Evolutionary conservation across 306 rosid species (phyloP), one percentile per base, ranked within the genome.

Genomic region (Neltuma alba): DNA sequence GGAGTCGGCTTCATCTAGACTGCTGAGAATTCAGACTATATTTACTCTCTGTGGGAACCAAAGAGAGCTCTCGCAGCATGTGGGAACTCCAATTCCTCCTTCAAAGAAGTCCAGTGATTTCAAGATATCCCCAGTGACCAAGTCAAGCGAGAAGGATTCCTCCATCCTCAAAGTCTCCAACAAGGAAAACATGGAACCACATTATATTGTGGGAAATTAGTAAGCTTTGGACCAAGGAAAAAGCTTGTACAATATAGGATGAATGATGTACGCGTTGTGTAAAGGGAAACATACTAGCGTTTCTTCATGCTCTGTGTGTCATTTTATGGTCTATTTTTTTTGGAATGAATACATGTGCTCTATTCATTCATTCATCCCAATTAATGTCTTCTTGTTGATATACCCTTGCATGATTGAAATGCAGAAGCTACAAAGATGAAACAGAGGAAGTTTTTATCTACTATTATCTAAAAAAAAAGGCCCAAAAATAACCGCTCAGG

Each of bases 11-110:
- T 84, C 88, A 45, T 82, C 80, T 14, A 86, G 94, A 81, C 67
- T 83, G 9, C 27, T 88, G 71, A 88, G 98, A 73, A 93, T 96
- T 50, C 94, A 91, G 48, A 96, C 89, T 44, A 96, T 96, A 79
- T 96, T 96, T 76, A 88, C 99, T 55, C 94, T 96, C 21, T 96
- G 99, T 84, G 99, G 99, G 44, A 93, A 91, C 82, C 88, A 93
- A 33, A 93, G 98, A 83, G 97, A 93, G 79, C 90, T 96, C 25
- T 88, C 96, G 3, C 97, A 90, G 37, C 84, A 84, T 52, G 74
- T 81, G 67, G 75, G 78, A 79, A 82, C 88, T 47, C 92, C 92
- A 47, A 25, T 79, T 9, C 83, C 91, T 21, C 65, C 86, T 62
- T 30, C 68, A 7, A 87, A 86, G 76, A 87, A 76, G 62, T 62